phyloP scores from a whole-genome alignment of 2,329 filamentous ascomycete species.

The Orbilia blumenaviensis region DNA sequence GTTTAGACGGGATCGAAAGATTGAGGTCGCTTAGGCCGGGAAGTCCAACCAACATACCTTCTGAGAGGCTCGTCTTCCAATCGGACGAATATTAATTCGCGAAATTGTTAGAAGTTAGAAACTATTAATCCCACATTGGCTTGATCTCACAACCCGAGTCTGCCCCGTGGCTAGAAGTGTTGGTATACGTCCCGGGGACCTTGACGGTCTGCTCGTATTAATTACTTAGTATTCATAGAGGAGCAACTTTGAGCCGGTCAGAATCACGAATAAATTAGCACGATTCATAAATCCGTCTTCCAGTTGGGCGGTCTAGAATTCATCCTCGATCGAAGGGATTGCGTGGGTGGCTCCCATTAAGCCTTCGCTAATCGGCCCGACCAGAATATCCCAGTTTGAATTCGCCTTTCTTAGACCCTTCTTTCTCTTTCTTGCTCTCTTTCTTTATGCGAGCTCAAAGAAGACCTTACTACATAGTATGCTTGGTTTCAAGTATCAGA shows the following conservation, averaged over 20 bases:
- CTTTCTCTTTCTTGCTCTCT: too few species aligned
- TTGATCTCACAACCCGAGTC: too few species aligned
- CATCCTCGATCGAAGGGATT: neutral
- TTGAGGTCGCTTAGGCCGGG: neutral
- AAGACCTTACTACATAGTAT: too few species aligned
- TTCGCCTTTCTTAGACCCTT: neutral
- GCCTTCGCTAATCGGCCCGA: constrained; percentile 27
- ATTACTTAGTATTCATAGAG: neutral
- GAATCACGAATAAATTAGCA: neutral
- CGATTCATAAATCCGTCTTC: neutral
- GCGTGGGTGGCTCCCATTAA: constrained; percentile 5
- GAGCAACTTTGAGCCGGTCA: neutral
- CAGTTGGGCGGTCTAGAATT: constrained; percentile 4
- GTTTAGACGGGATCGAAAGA: neutral
- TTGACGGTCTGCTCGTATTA: neutral
- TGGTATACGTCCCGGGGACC: neutral
- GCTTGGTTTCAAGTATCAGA: too few species aligned
- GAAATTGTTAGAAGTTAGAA: neutral
- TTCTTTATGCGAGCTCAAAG: too few species aligned
- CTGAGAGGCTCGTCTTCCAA: constrained; percentile 9
- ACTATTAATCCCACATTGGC: too few species aligned
- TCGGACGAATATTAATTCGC: neutral
- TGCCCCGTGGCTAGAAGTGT: neutral
- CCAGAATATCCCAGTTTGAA: neutral
- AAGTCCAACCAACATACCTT: neutral